Conservation (phyloP, 768 basidiomycete species). For the Xanthoconium purpureum region DNA sequence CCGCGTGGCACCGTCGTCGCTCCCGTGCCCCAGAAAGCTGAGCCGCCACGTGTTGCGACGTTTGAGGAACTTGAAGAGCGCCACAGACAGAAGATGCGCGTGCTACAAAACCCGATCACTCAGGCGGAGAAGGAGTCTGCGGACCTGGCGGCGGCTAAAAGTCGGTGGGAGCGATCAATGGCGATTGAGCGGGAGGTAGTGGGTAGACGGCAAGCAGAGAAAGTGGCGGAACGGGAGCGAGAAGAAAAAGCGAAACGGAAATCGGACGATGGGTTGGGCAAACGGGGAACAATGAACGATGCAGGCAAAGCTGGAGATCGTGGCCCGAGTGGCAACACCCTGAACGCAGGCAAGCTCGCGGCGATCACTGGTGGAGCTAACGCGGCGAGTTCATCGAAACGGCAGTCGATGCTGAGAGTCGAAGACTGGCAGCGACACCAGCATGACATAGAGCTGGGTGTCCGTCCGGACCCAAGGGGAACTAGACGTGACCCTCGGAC, state of each 20-base stretch:
- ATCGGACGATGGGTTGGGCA: slow-evolving; percentile 40
- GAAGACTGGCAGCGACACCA: slow-evolving; percentile 84
- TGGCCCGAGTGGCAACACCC: slow-evolving; percentile 33
- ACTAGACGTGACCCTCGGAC: slow-evolving; percentile 26
- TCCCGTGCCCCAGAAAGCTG: slow-evolving; percentile 48
- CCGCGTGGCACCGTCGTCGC: slow-evolving; percentile 43
- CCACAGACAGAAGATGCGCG: slow-evolving; percentile 79
- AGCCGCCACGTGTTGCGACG: slow-evolving; percentile 58
- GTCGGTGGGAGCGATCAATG: slow-evolving; percentile 80
- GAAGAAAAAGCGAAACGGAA: slow-evolving; percentile 50
- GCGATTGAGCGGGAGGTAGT: slow-evolving; percentile 73
- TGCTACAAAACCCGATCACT: slow-evolving; percentile 83
- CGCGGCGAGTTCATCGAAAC: slow-evolving; percentile 47
- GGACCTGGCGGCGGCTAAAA: slow-evolving; percentile 68
- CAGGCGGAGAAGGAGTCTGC: slow-evolving; percentile 75
- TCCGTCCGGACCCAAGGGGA: slow-evolving; percentile 24
- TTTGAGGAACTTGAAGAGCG: slow-evolving; percentile 86
- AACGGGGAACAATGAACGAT: slow-evolving; percentile 33
- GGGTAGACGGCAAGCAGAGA: slow-evolving; percentile 68
- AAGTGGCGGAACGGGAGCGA: slow-evolving; percentile 45
- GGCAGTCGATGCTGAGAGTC: slow-evolving; percentile 74
- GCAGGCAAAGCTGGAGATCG: slow-evolving; percentile 32
- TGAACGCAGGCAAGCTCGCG: slow-evolving; percentile 63
- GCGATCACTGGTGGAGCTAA: slow-evolving; percentile 31
- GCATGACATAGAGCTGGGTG: slow-evolving; percentile 40